These are phyloP conservation scores for Lepiota venenata DNA, from an alignment of 768 basidiomycete species.

Conservation along the genomic window DNA sequence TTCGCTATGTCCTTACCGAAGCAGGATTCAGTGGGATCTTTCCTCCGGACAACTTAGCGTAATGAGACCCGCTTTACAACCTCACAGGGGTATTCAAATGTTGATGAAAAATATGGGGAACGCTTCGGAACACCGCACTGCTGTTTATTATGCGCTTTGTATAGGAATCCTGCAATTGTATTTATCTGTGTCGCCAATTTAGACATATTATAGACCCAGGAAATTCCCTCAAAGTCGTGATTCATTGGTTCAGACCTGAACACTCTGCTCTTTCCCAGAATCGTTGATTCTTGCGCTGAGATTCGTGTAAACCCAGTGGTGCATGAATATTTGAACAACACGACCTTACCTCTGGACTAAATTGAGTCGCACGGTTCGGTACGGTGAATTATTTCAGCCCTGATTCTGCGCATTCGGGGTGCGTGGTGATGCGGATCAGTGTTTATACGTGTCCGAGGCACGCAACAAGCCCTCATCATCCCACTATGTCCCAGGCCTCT, in stretches of 20 bases:
- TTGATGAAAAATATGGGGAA: too few species aligned
- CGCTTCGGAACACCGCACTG: too few species aligned
- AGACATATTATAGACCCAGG: conserved; percentile 2
- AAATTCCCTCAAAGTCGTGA: not conserved
- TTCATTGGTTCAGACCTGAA: conserved; percentile 5
- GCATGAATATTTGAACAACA: too few species aligned
- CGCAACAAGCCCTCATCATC: not conserved
- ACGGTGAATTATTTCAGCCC: too few species aligned
- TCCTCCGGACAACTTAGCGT: too few species aligned
- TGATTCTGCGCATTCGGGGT: too few species aligned
- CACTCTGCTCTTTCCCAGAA: not conserved
- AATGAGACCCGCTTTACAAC: too few species aligned
- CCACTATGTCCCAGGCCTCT: conserved; percentile 34
- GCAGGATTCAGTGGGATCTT: not conserved
- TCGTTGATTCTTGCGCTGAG: not conserved
- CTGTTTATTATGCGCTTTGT: too few species aligned
- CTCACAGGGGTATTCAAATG: too few species aligned
- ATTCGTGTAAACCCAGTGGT: not conserved
- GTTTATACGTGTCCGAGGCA: conserved; percentile 7
- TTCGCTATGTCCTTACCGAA: conserved; percentile 3
- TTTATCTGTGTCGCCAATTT: not conserved
- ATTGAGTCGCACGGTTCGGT: too few species aligned
- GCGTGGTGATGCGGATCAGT: conserved; percentile 7
- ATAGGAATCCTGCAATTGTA: not conserved
- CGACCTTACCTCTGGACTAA: too few species aligned